phyloP scores from a whole-genome alignment of 441 rosid genomes.

The Populus hybrid region DNA sequence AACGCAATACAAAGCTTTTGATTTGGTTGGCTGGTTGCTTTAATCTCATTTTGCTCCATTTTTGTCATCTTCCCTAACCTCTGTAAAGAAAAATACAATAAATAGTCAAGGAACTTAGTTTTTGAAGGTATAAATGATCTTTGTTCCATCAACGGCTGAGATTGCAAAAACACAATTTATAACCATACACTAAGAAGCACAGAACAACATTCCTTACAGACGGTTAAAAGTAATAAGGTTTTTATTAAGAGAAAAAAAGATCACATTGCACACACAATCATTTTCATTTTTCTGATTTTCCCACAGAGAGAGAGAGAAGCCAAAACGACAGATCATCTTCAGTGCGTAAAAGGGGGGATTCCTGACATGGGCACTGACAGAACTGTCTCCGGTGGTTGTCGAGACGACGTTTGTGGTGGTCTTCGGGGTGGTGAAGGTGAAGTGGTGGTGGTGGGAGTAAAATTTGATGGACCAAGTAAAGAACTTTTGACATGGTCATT shows the following conservation, averaged over 20 bases:
- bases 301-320: neutral
- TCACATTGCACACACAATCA: neutral
- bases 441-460: conserved; percentile 75
- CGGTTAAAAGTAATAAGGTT: neutral
- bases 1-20: neutral
- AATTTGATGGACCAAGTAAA: conserved; percentile 60
- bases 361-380: neutral
- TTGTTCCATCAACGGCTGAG: neutral
- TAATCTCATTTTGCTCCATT: neutral
- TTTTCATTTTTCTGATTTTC: neutral
- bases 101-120: no score
- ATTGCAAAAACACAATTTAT: neutral
- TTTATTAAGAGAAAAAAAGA: neutral
- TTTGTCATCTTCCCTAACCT: neutral
- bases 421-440: conserved; percentile 25
- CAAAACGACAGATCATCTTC: neutral
- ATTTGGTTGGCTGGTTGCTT: neutral
- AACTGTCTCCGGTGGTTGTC: neutral
- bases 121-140: no score
- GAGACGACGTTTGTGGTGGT: conserved; percentile 18
- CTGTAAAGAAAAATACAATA: no score
- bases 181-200: neutral
- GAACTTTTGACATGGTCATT: conserved; percentile 86
- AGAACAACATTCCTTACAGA: neutral
- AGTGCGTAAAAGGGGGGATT: neutral